These are phyloP conservation scores for Aspergillus glaucus DNA, from an alignment of 2,329 filamentous ascomycete genomes.

Conservation along the genomic window DNA sequence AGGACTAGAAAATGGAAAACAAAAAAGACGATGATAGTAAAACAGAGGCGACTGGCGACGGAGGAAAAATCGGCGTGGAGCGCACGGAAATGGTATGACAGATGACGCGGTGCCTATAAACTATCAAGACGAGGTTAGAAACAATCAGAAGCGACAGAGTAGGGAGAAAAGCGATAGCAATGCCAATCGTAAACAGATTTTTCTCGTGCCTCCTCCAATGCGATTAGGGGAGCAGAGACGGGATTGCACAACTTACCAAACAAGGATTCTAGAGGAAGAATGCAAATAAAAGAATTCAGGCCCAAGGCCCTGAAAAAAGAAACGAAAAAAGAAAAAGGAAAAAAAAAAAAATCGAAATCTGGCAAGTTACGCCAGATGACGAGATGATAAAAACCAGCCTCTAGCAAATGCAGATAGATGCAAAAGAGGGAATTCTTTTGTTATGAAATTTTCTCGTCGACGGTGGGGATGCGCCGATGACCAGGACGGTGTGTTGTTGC, in stretches of 20 bases:
- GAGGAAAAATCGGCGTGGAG: conserved; percentile 24
- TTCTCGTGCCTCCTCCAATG: conserved; percentile 3
- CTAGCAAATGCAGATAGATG: too few species aligned
- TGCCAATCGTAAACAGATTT: conserved; percentile 11
- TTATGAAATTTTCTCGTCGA: neutral
- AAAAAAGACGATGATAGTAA: conserved; percentile 15
- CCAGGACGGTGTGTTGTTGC: too few species aligned
- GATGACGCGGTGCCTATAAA: conserved; percentile 29
- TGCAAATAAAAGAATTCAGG: conserved; percentile 15
- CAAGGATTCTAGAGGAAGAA: conserved; percentile 14
- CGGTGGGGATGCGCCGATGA: too few species aligned
- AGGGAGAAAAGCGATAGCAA: conserved; percentile 1
- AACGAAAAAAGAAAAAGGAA: neutral
- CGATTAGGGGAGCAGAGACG: conserved; percentile 5
- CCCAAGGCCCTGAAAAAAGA: conserved; percentile 21
- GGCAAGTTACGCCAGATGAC: conserved; percentile 1
- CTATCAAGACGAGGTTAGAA: conserved; percentile 14
- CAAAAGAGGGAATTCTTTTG: neutral
- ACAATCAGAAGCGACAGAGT: neutral
- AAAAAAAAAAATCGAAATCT: neutral
- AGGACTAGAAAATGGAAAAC: conserved; percentile 17
- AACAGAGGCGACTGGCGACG: conserved; percentile 13
- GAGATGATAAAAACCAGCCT: conserved; percentile 2
- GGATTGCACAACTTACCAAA: conserved; percentile 21
- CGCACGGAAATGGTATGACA: conserved; percentile 21